These are phyloP conservation scores for Colletotrichum nymphaeae DNA, from an alignment of 2,329 filamentous ascomycete species.

Conservation along the genomic window DNA sequence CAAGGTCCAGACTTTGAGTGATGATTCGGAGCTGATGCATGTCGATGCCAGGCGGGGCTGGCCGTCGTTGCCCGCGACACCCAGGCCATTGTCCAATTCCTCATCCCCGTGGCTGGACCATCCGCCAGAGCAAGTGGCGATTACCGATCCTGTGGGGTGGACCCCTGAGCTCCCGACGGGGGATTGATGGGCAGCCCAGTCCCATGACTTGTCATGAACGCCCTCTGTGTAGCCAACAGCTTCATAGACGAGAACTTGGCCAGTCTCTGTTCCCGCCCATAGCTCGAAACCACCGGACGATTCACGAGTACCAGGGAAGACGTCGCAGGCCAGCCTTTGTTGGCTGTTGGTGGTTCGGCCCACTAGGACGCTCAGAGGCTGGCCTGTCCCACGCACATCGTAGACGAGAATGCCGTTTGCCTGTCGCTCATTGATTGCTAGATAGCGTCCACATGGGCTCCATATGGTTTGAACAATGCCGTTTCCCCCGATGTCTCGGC, in stretches of 20 bases:
- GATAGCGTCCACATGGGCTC: constrained; percentile 73
- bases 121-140: constrained; percentile 67
- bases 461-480: constrained; percentile 72
- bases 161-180: constrained; percentile 62
- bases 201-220: constrained; percentile 57
- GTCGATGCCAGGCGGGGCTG: constrained; percentile 31
- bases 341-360: constrained; percentile 64
- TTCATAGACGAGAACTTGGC: constrained; percentile 69
- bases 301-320: constrained; percentile 56
- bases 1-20: constrained; percentile 36
- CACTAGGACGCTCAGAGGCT: constrained; percentile 64
- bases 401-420: constrained; percentile 68
- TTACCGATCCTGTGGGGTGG: constrained; percentile 66
- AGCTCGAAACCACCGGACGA: constrained; percentile 64
- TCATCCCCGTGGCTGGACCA: constrained; percentile 53
- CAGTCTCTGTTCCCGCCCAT: constrained; percentile 69
- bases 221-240: constrained; percentile 62
- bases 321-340: constrained; percentile 67
- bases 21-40: constrained; percentile 32
- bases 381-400: constrained; percentile 69
- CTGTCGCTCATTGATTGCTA: constrained; percentile 71
- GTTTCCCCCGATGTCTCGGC: constrained; percentile 63
- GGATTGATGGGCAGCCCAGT: constrained; percentile 59
- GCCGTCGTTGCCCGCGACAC: constrained; percentile 20
- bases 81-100: constrained; percentile 19